phyloP scores from a whole-genome alignment of 768 basidiomycete genomes.

The Auricularia auricula-judae region DNA sequence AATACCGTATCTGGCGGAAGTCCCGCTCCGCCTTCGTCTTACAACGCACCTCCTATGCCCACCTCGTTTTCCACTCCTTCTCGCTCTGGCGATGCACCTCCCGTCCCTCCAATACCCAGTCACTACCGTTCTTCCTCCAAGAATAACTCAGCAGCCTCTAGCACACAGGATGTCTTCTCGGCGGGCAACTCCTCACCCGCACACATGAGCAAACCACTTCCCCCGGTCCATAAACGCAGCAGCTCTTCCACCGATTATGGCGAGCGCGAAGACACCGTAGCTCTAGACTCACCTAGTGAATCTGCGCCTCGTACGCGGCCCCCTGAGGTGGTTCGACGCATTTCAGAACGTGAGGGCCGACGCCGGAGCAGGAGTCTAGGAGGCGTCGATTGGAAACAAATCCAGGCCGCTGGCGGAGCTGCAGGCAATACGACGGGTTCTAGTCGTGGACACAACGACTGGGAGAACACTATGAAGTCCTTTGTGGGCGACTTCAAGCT shows the following conservation, averaged over 20 bases:
- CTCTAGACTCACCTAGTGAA: neutral
- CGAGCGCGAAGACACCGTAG: constrained; percentile 11
- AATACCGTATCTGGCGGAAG: neutral
- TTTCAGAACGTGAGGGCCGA: constrained; percentile 26
- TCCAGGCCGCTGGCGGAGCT: constrained; percentile 14
- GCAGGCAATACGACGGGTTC: neutral
- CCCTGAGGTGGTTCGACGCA: constrained; percentile 1
- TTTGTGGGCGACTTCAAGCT: constrained; percentile 57
- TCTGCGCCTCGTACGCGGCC: constrained; percentile 1
- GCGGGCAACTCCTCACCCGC: constrained; percentile 20
- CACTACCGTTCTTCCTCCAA: constrained; percentile 27
- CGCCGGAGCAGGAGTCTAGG: constrained; percentile 68
- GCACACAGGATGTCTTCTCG: constrained; percentile 39
- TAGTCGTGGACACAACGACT: constrained; percentile 18
- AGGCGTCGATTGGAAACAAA: constrained; percentile 46
- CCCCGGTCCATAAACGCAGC: constrained; percentile 33
- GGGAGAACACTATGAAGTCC: constrained; percentile 43
- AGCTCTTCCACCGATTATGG: constrained; percentile 21
- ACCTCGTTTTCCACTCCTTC: neutral
- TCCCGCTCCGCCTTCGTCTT: constrained; percentile 21
- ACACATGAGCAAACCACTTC: constrained; percentile 49
- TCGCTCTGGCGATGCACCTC: constrained; percentile 25
- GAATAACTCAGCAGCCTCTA: constrained; percentile 25
- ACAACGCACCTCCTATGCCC: constrained; percentile 30
- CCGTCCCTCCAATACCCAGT: constrained; percentile 43